Base-by-base conservation (phyloP, 2,329 filamentous ascomycete genomes). In the Verruconis gallopava region DNA sequence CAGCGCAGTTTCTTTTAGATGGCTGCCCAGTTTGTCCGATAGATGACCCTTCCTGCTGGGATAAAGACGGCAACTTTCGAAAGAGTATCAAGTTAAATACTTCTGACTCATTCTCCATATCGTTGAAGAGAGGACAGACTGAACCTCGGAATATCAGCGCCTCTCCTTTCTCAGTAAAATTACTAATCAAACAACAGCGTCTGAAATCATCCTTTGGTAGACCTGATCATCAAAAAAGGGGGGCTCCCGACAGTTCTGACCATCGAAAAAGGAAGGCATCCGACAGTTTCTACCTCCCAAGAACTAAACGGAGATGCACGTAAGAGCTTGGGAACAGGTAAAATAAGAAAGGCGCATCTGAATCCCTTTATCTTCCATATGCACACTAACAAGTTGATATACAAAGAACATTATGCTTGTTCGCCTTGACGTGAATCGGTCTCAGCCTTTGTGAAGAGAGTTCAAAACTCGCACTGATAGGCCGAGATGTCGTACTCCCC, bases 131-230 rank as follows among this genome's bases (percentile, higher is more conserved):
- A 40, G 46, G 37, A 15, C 19, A 46, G 3, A 17, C 19, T 25
- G 37, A 46, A 38, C 33, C 47, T 44, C 47, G 32, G 40, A 47
- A 47, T 40, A 47, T 49, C 43, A 49, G 46, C 32, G 36, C 40
- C 34, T 49, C 41, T 14, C 46, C 47, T 17, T 47, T 46, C 41
- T 47, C 38, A 17, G 40, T 49, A 14, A 25, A 43, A 21, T 21
- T 19, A 18, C 22, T 43, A 11, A 28, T 41, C 21, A 22, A 40
- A 30, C 18, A 17, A 33, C 20, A 49, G 47, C 37, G 44, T 33
- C 37, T 49, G 37, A 40, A 46, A 35, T 30, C 43, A 34, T 21
- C 15, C 38, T 47, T 49, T 42, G 32, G 47, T 14, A 47, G 43
- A 18, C 34, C 41, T 44, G 45, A 49, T 36, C 21, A 49, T 30